Conservation (phyloP, 352 stramenopile species). For the Phytophthora agathidicida region DNA sequence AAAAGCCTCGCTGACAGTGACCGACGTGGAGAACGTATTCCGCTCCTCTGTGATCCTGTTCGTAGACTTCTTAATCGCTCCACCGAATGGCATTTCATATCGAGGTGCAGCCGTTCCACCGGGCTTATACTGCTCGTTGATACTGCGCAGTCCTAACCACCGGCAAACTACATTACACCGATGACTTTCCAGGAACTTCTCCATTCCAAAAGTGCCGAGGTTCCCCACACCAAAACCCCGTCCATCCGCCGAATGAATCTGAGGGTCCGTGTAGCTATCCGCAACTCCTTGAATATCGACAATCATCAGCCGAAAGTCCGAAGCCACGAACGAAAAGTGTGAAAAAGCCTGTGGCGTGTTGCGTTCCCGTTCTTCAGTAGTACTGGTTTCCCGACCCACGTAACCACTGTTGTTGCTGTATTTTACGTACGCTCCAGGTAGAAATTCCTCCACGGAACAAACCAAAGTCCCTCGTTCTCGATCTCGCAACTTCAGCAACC, state of each 20-base stretch:
- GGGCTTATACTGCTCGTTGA: constrained; percentile 80
- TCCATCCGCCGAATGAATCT: constrained; percentile 84
- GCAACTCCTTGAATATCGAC: constrained; percentile 88
- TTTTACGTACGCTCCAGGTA: constrained; percentile 85
- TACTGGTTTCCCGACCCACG: constrained; percentile 79
- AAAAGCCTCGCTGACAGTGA: constrained; percentile 83
- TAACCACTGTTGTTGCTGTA: constrained; percentile 90
- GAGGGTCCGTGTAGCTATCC: constrained; percentile 84
- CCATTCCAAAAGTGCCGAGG: constrained; percentile 84
- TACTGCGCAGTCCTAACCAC: constrained; percentile 77
- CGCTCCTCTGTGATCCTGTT: constrained; percentile 82
- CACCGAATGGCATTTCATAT: constrained; percentile 83
- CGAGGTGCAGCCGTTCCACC: constrained; percentile 76
- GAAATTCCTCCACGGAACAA: constrained; percentile 80
- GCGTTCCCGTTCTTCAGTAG: constrained; percentile 80
- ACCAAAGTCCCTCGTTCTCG: constrained; percentile 56
- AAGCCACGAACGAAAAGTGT: constrained; percentile 86
- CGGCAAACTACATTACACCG: constrained; percentile 88
- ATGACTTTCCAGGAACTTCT: constrained; percentile 88
- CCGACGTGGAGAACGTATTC: constrained; percentile 81
- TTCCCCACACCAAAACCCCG: constrained; percentile 86
- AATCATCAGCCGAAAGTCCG: constrained; percentile 86
- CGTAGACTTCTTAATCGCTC: constrained; percentile 84
- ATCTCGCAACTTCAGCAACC: constrained; percentile 78
- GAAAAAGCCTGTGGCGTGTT: constrained; percentile 88